Evolutionary conservation across 1,284 basidiomycete genomes (phyloP).

Genomic region (Apiotrichum gamsii): DNA sequence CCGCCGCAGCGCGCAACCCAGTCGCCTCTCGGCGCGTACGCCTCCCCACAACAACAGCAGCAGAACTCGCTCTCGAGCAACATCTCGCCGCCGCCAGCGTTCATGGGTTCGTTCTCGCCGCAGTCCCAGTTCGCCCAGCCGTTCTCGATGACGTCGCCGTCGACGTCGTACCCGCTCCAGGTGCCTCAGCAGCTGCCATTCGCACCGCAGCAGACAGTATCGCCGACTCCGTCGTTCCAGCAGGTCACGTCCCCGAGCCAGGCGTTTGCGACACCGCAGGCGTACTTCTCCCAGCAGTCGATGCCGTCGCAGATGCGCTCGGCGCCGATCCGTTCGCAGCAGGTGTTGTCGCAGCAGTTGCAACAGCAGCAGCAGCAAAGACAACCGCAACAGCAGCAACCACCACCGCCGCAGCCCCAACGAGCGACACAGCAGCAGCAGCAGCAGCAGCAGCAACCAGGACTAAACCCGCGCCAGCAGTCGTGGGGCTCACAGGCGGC

Average conservation of each 20-base stretch:
- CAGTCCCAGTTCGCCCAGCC: no score
- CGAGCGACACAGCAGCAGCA: neutral
- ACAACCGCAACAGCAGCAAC: neutral
- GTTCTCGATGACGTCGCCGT: neutral
- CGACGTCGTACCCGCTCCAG: no score
- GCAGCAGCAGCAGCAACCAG: neutral
- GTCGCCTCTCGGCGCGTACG: neutral
- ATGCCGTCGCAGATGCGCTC: neutral
- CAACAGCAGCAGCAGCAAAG: neutral
- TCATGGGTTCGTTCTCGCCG: no score
- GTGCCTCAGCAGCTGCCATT: no score
- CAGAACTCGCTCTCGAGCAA: neutral
- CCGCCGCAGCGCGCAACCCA: neutral
- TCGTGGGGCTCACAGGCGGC: neutral
- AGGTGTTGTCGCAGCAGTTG: neutral
- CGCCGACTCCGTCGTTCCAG: no score
- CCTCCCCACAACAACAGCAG: neutral
- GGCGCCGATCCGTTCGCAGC: neutral
- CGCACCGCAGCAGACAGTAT: no score
- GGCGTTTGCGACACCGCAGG: neutral
- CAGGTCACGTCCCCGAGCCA: neutral
- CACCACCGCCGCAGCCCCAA: neutral
- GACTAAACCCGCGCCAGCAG: no score
- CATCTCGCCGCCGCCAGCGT: no score
- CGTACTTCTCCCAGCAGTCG: neutral